Conservation (phyloP, 1,139 yeast genomes). For the Saccharomyces pastorianus region DNA sequence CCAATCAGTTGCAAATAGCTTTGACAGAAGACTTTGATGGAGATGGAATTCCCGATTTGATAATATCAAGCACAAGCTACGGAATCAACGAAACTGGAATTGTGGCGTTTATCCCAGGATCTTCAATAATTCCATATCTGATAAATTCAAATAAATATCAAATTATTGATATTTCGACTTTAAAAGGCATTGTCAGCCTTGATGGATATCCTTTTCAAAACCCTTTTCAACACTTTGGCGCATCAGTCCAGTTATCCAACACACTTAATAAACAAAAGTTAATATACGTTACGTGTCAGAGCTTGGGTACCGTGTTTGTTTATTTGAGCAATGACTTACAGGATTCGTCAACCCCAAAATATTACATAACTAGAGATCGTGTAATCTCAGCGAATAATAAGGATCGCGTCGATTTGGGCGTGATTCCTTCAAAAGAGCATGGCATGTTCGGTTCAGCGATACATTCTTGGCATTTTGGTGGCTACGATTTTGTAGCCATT, state of each 20-base stretch:
- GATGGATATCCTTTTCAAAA: conserved; percentile 10
- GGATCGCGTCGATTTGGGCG: background rate
- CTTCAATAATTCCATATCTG: conserved; percentile 17
- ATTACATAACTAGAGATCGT: conserved; percentile 12
- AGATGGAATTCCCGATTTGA: conserved; percentile 36
- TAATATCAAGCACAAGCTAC: conserved; percentile 38
- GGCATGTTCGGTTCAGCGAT: conserved; percentile 19
- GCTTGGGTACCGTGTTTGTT: conserved; percentile 32
- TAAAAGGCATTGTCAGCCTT: conserved; percentile 5
- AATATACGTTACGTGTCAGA: conserved; percentile 31
- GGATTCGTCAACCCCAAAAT: conserved; percentile 10
- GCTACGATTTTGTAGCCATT: conserved; percentile 12
- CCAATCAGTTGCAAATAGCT: conserved; percentile 12
- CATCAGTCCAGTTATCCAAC: conserved; percentile 23
- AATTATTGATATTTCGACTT: conserved; percentile 13
- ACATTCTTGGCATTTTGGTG: conserved; percentile 8
- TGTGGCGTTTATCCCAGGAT: conserved; percentile 35
- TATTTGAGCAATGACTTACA: conserved; percentile 13
- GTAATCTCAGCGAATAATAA: conserved; percentile 7
- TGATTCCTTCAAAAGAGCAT: conserved; percentile 12
- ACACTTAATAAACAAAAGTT: conserved; percentile 10
- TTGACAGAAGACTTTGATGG: conserved; percentile 32
- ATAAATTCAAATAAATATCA: conserved; percentile 7
- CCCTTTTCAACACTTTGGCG: conserved; percentile 37
- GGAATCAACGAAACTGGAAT: conserved; percentile 38